Base-by-base conservation (phyloP, 1,284 basidiomycete species). In the Cryptococcus jaspeensis region DNA sequence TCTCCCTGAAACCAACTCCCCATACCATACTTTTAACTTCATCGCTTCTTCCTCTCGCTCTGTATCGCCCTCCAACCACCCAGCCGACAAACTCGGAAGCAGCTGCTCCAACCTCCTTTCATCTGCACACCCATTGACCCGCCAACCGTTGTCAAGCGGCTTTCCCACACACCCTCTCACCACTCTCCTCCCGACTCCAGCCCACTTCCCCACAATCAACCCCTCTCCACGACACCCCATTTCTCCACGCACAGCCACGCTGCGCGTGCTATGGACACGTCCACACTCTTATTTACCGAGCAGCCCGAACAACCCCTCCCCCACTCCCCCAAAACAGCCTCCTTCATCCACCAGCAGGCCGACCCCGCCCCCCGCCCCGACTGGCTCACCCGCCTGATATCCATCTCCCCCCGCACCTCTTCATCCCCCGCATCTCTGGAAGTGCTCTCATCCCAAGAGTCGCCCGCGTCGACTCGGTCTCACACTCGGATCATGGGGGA, bases 251-350 rank as follows among this genome's bases (percentile, higher is more conserved):
- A 28, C 22, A n/a, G 25, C 22, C n/a, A 28, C 13, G 13, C 16
- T 25, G 11, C 23, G 9, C 25, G n/a, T 12, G 9, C 45, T 35
- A 71, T 72, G 69, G 67, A 70, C 52, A 70, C 69, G 15, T 71
- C 69, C 36, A 71, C 65, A 3, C 50, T 69, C 20, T 60, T 63
- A 13, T 61, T 61, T 40, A 65, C 66, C n/a, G 28, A 32, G 28
- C 4, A 32, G 28, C 28, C 28, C 28, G 28, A 32, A 32, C 28
- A 32, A 32, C 28, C 5, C 28, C 9, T 32, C 9, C 9, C 28
- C 5, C 61, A 69, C 51, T 44, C 58, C 43, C 54, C 52, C 5
- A 62, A 55, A 13, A 36, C 57, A 5, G 50, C 61, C 11, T 44
- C 48, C 13, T 56, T 5, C 18, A 45, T n/a, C 22, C 53, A 12